Base-by-base conservation (phyloP, 2,329 filamentous ascomycete genomes). In the Alternaria angustiovoidea region DNA sequence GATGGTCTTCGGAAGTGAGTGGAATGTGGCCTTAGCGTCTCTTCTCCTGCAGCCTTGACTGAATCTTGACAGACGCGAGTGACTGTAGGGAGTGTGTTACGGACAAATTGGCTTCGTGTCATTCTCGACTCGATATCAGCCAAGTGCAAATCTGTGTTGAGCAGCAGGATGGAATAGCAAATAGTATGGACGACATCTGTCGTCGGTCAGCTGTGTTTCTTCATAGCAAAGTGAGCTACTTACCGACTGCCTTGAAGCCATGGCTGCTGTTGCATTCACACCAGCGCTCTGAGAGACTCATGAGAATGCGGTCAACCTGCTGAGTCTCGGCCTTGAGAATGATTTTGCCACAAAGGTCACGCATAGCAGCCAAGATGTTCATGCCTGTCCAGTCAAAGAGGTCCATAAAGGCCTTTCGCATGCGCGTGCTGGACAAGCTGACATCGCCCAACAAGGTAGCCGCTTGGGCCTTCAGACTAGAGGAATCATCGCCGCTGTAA, bases 91-190 rank as follows among this genome's bases (percentile, higher is more conserved):
- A 98, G 89, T 5, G 95, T 97, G 75, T 99, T 99, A 79, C 96
- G 96, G 75, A 99, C 87, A 73, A 98, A 99, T 73, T 98, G 94
- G 64, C 86, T 90, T 57, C 91, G 88, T 1, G 94, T 98, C 95
- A 99, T 99, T 82, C 96, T 96, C 70, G 91, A 89, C 63, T 96
- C 93, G 69, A 98, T 97, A 74, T 98, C 94, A 59, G 94, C 95
- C 73, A 98, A 80, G 73, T 99, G 94, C 57, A 99, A 83, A 81
- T 99, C 95, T 34, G 95, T 99, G 73, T 99, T 99, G 64, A 99
- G 85, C 11, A 99, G 85, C 74, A 99, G 89, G 65, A 99, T 88
- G 1, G 95, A 97, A 79, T 98, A 99, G 80, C 93, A 96, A 65
- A 98, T 96, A 24, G 94, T 97, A 77, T 99, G 94, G 18, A 99